Evolutionary conservation across 106 monocot genomes (phyloP).

Genomic region (Acorus calamus): DNA sequence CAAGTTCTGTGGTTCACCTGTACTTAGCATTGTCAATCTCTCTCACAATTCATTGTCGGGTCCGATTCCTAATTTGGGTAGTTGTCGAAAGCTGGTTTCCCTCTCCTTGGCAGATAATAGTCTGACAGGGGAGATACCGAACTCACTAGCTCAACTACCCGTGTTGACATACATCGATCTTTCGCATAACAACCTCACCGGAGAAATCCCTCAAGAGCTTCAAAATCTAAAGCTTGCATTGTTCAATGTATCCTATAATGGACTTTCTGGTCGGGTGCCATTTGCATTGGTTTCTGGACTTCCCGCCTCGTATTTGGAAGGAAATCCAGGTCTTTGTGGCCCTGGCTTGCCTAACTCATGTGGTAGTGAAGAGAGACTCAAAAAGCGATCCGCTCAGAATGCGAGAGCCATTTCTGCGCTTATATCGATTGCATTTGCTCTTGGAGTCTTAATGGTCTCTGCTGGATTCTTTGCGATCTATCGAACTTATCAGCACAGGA

Average conservation of each 20-base stretch:
- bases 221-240: conserved; percentile 62
- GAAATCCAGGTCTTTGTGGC: conserved; percentile 68
- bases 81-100: conserved; percentile 55
- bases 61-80: conserved; percentile 34
- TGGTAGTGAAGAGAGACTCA: neutral
- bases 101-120: conserved; percentile 49
- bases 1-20: conserved; percentile 51
- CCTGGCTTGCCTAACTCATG: conserved; percentile 50
- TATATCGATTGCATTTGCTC: conserved; percentile 17
- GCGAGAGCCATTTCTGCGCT: conserved; percentile 17
- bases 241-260: conserved; percentile 71
- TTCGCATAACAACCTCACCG: conserved; percentile 51
- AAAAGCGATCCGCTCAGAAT: neutral
- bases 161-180: conserved; percentile 77
- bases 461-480: conserved; percentile 17
- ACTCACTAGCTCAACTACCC: conserved; percentile 36
- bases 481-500: conserved; percentile 6
- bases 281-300: conserved; percentile 32
- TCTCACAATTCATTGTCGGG: conserved; percentile 62
- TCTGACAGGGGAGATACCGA: conserved; percentile 47
- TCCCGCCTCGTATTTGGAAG: conserved; percentile 60
- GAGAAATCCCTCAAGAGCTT: conserved; percentile 51
- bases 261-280: conserved; percentile 51
- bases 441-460: conserved; percentile 16
- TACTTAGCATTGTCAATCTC: conserved; percentile 56